A percentile compares a stretch with the other conserved stretches of the same genome.
These are phyloP conservation scores for Penicillium psychrofluorescens DNA, from an alignment of 495 filamentous ascomycete genomes.

Conservation along the genomic window DNA sequence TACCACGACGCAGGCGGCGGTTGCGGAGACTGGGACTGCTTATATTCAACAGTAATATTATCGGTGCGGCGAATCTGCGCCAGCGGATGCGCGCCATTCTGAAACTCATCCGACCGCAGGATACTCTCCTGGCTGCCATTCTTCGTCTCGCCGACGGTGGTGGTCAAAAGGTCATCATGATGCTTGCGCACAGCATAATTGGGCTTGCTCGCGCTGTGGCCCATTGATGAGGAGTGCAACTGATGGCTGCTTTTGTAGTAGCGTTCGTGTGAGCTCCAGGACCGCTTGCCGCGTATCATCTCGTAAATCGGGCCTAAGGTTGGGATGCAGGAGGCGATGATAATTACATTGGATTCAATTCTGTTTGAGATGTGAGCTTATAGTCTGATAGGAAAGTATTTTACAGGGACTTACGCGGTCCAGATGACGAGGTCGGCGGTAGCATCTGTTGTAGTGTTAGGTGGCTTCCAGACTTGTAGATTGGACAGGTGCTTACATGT, in stretches of 20 bases:
- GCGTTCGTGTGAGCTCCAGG: conserved; percentile 3
- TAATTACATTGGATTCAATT: conserved; percentile 39
- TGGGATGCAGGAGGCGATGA: conserved; percentile 43
- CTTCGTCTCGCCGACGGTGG: conserved; percentile 3
- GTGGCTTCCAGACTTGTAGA: not conserved
- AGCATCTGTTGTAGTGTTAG: conserved; percentile 6
- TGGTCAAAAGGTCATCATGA: conserved; percentile 1
- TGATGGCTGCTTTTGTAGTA: not conserved
- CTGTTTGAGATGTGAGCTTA: conserved; percentile 9
- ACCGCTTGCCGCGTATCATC: conserved; percentile 14
- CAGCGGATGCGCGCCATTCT: not conserved
- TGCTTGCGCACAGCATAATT: not conserved
- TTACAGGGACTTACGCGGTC: conserved; percentile 26
- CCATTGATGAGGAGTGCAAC: not conserved
- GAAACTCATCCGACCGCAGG: conserved; percentile 1
- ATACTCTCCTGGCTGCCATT: conserved; percentile 11
- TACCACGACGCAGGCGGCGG: too few species aligned
- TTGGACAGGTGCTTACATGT: conserved; percentile 21
- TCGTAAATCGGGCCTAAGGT: conserved; percentile 37
- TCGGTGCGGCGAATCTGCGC: conserved; percentile 4
- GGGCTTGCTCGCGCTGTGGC: not conserved
- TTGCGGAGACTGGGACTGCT: too few species aligned
- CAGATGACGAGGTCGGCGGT: conserved; percentile 35
- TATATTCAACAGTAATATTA: conserved; percentile 6
- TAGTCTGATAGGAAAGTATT: not conserved